phyloP scores from a whole-genome alignment of 176 grass and related monocot species.

The Ensete ventricosum region DNA sequence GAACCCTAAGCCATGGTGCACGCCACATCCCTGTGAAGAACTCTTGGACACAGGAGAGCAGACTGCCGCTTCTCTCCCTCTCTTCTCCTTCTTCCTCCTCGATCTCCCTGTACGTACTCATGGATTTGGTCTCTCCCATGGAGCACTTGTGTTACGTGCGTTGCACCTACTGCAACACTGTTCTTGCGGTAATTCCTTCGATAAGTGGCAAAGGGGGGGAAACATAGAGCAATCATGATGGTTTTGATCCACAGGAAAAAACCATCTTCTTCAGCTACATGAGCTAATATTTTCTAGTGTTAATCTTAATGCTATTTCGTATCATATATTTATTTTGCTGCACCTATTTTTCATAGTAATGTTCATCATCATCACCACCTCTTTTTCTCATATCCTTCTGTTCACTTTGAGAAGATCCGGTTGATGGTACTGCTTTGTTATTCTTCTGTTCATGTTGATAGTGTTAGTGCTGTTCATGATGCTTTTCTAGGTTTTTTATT shows the following conservation, averaged over 20 bases:
- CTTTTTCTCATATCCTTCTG: too few species aligned
- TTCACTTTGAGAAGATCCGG: not conserved
- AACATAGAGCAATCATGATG: not conserved
- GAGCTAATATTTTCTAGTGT: too few species aligned
- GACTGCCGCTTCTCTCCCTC: not conserved
- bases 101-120: conserved; percentile 9
- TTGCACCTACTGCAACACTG: conserved; percentile 91
- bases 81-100: not conserved
- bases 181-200: conserved; percentile 71
- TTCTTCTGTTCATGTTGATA: too few species aligned
- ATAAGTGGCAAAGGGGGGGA: not conserved
- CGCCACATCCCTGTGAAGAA: conserved; percentile 3
- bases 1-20: conserved; percentile 55
- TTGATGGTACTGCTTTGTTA: too few species aligned
- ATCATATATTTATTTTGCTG: too few species aligned
- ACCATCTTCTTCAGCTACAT: too few species aligned
- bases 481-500: not conserved
- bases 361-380: too few species aligned
- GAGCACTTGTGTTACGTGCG: conserved; percentile 83
- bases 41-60: not conserved
- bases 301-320: too few species aligned
- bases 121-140: conserved; percentile 71
- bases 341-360: too few species aligned
- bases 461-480: too few species aligned
- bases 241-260: not conserved